A percentile compares a stretch with the other conserved stretches of the same genome.
These are phyloP conservation scores for Ophiostoma piceae DNA, from an alignment of 2,329 filamentous ascomycete genomes.

Conservation along the genomic window DNA sequence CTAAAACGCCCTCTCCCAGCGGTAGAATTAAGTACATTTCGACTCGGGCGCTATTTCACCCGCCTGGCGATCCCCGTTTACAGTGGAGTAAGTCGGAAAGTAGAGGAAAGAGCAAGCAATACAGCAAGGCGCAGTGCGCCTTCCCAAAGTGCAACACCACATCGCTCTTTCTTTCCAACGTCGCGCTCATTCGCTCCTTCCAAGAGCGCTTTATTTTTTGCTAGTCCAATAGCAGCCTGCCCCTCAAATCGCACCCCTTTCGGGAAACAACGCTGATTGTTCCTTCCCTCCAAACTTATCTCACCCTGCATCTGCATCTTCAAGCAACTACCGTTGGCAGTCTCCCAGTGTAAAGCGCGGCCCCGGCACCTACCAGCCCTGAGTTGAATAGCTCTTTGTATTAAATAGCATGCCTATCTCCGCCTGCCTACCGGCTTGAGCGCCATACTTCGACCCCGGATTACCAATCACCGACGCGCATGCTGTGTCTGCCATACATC, in stretches of 20 bases:
- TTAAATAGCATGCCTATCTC: not conserved
- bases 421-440: not conserved
- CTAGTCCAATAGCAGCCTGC: not conserved
- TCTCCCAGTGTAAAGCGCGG: not conserved
- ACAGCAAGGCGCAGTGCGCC: not conserved
- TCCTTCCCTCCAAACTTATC: not conserved
- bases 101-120: not conserved
- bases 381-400: not conserved
- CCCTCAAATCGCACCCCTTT: not conserved
- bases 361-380: not conserved
- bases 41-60: not conserved
- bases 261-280: not conserved
- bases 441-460: not conserved
- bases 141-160: not conserved
- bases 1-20: not conserved
- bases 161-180: constrained; percentile 3
- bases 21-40: not conserved
- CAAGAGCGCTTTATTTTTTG: not conserved
- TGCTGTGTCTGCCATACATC: not conserved
- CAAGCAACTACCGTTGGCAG: not conserved
- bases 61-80: constrained; percentile 6
- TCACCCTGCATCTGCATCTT: not conserved
- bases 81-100: constrained; percentile 2
- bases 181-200: not conserved
- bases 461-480: not conserved